Evolutionary conservation across 2,329 filamentous ascomycete species (phyloP), one percentile per base, ranked within the genome.

Genomic region (Nemania sp.): DNA sequence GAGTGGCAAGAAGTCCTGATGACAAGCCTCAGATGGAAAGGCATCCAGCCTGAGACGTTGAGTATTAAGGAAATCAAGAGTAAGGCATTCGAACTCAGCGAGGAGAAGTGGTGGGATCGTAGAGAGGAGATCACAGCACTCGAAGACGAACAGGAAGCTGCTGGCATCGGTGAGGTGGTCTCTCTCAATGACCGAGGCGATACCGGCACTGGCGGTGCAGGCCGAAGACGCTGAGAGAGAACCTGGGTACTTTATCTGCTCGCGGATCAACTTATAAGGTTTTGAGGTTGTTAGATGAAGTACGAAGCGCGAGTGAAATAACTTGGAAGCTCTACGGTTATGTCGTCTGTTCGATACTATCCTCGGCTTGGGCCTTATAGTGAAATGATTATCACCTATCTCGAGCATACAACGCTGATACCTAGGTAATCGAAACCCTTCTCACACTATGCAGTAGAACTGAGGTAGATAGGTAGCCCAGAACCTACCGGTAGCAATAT

Each of bases 21-120:
- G 75, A 87, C 88, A 1, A 86, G 82, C 61, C 75, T 94, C 54
- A 82, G 86, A 57, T 86, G 83, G 75, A 86, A 86, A 70, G 82
- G 82, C 28, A 76, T 84, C 39, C 81, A 85, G 60, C 81, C 82
- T 3, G 88, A 89, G 70, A 80, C 84, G 34, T 80, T 90, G 60
- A 79, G 84, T 0, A 77, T 95, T 67, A 99, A 99, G 77, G 94
- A 97, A 76, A 86, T 97, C 66, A 91, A 96, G 71, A 88, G 92
- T 66, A 86, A 85, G 69, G 94, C 91, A 1, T 99, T 97, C 70
- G 88, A 91, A 68, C 80, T 91, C 60, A 92, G 92, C 34, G 94
- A 99, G 73, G 89, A 92, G 75, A 96, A 96, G 72, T 99, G 94
- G 94, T 99, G 94, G 94, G 94, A 97, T 77, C 91, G 88, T 69